Evolutionary conservation across 345 rosid genomes (phyloP).

Genomic region (Rhodamnia rubescens): DNA sequence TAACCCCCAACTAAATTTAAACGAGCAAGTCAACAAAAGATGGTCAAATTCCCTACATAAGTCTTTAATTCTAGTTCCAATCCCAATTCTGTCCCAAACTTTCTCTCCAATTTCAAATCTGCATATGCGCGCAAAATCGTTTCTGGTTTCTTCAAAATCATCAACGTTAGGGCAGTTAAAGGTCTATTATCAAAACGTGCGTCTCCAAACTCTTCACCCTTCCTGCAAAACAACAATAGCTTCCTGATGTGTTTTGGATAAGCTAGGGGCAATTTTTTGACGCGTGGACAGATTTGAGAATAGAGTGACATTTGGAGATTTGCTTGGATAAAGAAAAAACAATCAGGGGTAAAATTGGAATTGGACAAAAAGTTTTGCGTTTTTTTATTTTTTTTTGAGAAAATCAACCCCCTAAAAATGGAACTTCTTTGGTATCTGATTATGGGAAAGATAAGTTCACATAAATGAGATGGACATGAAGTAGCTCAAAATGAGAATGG

Average conservation of each 20-base stretch:
- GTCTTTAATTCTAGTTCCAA: not conserved
- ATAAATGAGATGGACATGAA: not conserved
- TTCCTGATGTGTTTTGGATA: not conserved
- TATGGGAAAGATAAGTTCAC: not conserved
- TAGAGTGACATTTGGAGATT: not conserved
- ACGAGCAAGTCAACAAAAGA: not conserved
- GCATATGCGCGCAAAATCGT: rapidly evolving
- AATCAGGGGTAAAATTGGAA: rapidly evolving
- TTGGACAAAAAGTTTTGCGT: not conserved
- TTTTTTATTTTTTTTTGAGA: too few relatives aligned
- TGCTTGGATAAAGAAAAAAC: not conserved
- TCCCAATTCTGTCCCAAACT: not conserved
- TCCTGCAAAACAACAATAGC: not conserved
- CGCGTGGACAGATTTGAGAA: rapidly evolving
- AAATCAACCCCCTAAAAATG: not conserved
- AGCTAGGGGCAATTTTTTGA: not conserved
- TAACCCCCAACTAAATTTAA: not conserved
- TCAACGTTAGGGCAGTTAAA: not conserved
- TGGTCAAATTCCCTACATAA: not conserved
- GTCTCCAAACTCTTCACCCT: too few relatives aligned
- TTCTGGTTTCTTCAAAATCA: not conserved
- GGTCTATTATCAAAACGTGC: too few relatives aligned
- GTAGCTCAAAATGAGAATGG: not conserved
- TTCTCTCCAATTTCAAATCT: not conserved
- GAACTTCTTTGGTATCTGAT: not conserved